These are phyloP conservation scores for Conidiobolus incongruus DNA, from an alignment of 371 early-diverging fungal species.

Conservation along the genomic window DNA sequence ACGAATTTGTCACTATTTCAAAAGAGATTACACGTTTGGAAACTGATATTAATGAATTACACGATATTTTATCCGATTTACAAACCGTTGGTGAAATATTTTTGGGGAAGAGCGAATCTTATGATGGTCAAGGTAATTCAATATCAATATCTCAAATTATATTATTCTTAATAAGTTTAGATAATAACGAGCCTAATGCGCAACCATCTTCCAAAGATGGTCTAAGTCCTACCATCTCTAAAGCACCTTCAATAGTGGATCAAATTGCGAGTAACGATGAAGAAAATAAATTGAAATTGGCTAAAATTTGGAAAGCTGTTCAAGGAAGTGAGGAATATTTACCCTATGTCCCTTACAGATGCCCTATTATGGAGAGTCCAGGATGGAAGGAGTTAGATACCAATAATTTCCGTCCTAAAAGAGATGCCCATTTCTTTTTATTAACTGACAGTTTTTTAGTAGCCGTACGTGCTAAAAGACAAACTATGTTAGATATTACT, in stretches of 20 bases:
- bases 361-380: conserved; percentile 1
- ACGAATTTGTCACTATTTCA: conserved; percentile 2
- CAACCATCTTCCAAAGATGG: too few relatives aligned
- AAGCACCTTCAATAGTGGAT: too few relatives aligned
- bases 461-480: background rate
- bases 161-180: too few relatives aligned
- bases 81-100: background rate
- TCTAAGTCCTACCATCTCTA: too few relatives aligned
- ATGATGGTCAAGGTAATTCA: too few relatives aligned
- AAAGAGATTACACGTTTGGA: conserved; percentile 2
- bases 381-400: conserved; percentile 3
- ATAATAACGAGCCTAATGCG: too few relatives aligned
- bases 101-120: too few relatives aligned
- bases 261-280: too few relatives aligned
- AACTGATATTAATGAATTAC: conserved; percentile 1
- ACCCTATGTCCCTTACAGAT: background rate
- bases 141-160: too few relatives aligned
- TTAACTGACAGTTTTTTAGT: conserved; percentile 1
- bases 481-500: background rate
- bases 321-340: conserved; percentile 2
- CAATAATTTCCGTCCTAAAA: background rate
- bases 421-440: conserved; percentile 3
- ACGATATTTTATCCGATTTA: background rate
- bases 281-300: background rate
- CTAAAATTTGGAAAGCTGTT: background rate